Percentiles rank a stretch among this genome's conserved stretches.
These are phyloP conservation scores for Saccharomycopsis crataegensis DNA, from an alignment of 1,139 yeast species.

Conservation along the genomic window DNA sequence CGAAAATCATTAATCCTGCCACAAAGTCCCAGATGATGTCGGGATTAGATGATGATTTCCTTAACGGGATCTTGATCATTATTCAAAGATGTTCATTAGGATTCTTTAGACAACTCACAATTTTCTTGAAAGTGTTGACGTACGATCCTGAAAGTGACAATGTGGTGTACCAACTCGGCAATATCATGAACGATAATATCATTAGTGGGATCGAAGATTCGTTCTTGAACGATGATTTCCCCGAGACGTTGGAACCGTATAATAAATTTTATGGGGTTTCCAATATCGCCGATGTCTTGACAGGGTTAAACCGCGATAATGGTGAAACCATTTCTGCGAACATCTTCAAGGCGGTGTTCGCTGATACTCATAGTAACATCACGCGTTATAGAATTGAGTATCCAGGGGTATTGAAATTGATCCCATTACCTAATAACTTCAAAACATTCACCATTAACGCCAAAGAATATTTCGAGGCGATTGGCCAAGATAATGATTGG, in stretches of 20 bases:
- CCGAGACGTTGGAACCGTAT: conserved; percentile 10
- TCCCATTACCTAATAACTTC: conserved; percentile 56
- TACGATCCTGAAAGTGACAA: conserved; percentile 1
- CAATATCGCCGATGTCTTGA: conserved; percentile 1
- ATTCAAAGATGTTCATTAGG: conserved; percentile 32
- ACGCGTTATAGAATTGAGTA: conserved; percentile 35
- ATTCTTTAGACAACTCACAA: conserved; percentile 31
- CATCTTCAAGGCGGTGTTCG: background rate
- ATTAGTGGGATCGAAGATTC: conserved; percentile 9
- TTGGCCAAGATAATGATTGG: background rate
- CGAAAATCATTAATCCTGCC: conserved; percentile 7
- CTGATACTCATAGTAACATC: background rate
- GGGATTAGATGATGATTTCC: conserved; percentile 9
- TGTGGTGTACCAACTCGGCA: conserved; percentile 2
- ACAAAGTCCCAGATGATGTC: conserved; percentile 9
- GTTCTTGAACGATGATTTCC: background rate
- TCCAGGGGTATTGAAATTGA: conserved; percentile 60
- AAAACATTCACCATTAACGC: conserved; percentile 61
- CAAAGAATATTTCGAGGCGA: conserved; percentile 16
- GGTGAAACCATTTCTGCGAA: background rate
- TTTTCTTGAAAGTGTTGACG: conserved; percentile 17
- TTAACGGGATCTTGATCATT: conserved; percentile 21
- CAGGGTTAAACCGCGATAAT: background rate
- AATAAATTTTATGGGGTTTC: conserved; percentile 7
- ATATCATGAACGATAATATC: conserved; percentile 5